Conservation (phyloP, 1,284 basidiomycete species). For the Rhodotorula sp. region DNA sequence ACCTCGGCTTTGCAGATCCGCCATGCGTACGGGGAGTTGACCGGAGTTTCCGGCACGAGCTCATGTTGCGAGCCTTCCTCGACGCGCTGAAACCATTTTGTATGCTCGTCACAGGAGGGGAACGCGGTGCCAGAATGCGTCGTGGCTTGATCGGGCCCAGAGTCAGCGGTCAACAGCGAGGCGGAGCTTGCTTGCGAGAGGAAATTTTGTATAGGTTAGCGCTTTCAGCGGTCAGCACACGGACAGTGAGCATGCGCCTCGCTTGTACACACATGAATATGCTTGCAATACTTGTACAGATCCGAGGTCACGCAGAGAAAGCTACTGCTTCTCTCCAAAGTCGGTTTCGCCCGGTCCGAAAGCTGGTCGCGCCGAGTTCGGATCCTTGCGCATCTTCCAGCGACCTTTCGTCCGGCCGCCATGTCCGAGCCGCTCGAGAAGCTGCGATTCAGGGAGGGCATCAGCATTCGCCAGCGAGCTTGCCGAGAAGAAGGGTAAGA, state of each 20-base stretch:
- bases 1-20: background rate
- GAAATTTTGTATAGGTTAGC: too few species aligned
- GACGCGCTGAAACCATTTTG: too few species aligned
- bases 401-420: constrained; percentile 60
- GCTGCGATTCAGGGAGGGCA: constrained; percentile 19
- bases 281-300: background rate
- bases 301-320: background rate
- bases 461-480: background rate
- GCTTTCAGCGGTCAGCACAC: too few species aligned
- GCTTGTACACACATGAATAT: background rate
- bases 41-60: background rate
- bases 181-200: too few species aligned
- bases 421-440: constrained; percentile 87
- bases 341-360: background rate
- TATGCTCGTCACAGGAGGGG: too few species aligned
- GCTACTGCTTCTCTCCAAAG: background rate
- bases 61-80: too few species aligned
- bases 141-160: background rate
- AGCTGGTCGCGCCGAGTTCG: background rate
- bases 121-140: background rate
- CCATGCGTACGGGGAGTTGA: background rate
- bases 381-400: constrained; percentile 30
- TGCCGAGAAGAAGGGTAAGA: too few species aligned
- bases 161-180: too few species aligned
- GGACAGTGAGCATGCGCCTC: background rate